Percentiles rank a stretch among this genome's conserved stretches.
Conservation (phyloP, 176 grass and related monocot genomes). For the Tuctoria greenei region DNA sequence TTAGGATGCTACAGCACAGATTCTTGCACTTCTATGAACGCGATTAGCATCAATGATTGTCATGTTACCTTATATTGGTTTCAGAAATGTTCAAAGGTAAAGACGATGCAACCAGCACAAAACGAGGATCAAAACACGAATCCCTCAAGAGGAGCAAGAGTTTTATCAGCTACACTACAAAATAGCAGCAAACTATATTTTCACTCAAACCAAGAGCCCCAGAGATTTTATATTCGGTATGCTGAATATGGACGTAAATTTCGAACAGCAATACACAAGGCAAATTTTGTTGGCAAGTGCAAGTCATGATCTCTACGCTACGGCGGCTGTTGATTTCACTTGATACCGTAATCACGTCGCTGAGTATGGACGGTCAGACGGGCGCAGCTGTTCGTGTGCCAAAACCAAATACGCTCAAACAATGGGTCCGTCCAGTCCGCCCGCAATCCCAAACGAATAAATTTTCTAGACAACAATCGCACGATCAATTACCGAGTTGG, state of each 20-base stretch:
- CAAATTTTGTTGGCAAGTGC: neutral
- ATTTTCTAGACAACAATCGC: neutral
- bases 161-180: neutral
- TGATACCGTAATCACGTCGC: neutral
- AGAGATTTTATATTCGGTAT: neutral
- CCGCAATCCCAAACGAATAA: neutral
- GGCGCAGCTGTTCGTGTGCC: neutral
- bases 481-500: neutral
- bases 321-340: neutral
- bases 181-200: neutral
- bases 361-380: neutral
- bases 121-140: neutral
- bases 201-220: neutral
- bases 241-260: neutral
- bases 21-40: neutral
- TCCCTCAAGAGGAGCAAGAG: neutral
- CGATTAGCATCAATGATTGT: neutral
- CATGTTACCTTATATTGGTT: constrained; percentile 13
- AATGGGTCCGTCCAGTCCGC: neutral
- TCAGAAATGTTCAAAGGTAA: neutral
- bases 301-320: neutral
- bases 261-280: neutral
- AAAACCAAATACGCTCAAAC: neutral
- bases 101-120: neutral
- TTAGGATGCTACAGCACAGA: neutral